Evolutionary conservation across 345 rosid species (phyloP), one percentile per base, ranked within the genome.

Genomic region (Pistacia atlantica): DNA sequence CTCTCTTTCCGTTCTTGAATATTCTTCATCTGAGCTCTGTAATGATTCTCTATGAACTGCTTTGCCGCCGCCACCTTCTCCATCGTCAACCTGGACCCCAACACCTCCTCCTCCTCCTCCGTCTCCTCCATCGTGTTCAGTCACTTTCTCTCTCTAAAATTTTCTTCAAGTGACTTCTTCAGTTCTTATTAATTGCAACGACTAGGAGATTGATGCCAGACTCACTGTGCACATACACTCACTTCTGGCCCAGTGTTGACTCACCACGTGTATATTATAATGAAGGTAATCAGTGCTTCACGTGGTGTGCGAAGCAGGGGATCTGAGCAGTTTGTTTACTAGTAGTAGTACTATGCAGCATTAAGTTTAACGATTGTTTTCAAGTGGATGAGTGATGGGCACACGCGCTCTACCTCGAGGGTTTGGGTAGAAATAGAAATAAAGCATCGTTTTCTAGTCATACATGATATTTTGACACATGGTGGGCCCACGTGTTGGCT

Each of bases 21-120:
- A 83, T 87, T 93, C 88, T 95, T 95, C 86, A 52, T 90, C 80
- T 95, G 98, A 83, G 91, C 94, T 89, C 93, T 83, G 70, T 95
- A 95, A 83, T 95, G 98, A 84, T 95, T 95, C 89, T 95, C 98
- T 67, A 95, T 95, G 87, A 84, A 95, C 93, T 95, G 93, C 79
- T 95, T 95, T 38, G 98, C 94, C 18, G 97, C 98, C 25, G 98
- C 98, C 74, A 95, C 98, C 77, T 87, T 95, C 95, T 95, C 98
- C 98, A 95, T 90, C 78, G 98, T 95, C 86, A 93, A 89, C 81
- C 91, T 93, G 81, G 97, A 92, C 76, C 97, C 97, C 76, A 87
- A 51, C 74, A 88, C 91, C 87, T 90, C 94, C 77, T 87, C 86
- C 77, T 87, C 86, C 63, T 84, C 90, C 51, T 77, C 90, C 49